Conservation (phyloP, 495 filamentous ascomycete species). For the Xylaria telfairii region DNA sequence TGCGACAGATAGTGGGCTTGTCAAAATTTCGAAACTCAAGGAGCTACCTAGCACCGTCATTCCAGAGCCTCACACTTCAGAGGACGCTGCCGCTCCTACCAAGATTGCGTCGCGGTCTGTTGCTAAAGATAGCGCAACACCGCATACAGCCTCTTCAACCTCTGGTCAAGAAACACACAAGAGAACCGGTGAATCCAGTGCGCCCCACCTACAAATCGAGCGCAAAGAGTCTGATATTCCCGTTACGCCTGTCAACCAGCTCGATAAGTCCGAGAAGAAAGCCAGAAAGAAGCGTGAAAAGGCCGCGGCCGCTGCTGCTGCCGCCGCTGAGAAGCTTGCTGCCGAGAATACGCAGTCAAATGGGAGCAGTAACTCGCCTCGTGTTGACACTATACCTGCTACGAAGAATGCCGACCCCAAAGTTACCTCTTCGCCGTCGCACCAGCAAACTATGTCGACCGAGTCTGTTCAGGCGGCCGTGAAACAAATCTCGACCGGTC, state of each 20-base stretch:
- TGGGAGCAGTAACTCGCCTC: conserved; percentile 35
- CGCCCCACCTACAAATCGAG: conserved; percentile 37
- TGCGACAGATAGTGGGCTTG: conserved; percentile 69
- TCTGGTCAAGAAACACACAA: conserved; percentile 29
- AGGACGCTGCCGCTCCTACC: conserved; percentile 38
- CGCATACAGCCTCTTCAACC: conserved; percentile 23
- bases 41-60: conserved; percentile 42
- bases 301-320: conserved; percentile 40
- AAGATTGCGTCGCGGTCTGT: conserved; percentile 44
- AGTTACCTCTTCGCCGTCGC: conserved; percentile 25
- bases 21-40: conserved; percentile 55
- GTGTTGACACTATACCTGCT: conserved; percentile 21
- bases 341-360: conserved; percentile 37
- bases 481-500: conserved; percentile 52
- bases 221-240: conserved; percentile 48
- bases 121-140: conserved; percentile 45
- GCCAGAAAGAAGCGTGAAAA: conserved; percentile 54
- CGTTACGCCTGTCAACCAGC: conserved; percentile 43
- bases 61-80: conserved; percentile 35
- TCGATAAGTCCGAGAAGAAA: conserved; percentile 55
- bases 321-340: conserved; percentile 39
- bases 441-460: conserved; percentile 38
- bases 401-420: conserved; percentile 32
- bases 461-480: conserved; percentile 53
- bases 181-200: conserved; percentile 27